Conservation (phyloP, 2,329 filamentous ascomycete genomes). For the Malbranchea zuffiana region DNA sequence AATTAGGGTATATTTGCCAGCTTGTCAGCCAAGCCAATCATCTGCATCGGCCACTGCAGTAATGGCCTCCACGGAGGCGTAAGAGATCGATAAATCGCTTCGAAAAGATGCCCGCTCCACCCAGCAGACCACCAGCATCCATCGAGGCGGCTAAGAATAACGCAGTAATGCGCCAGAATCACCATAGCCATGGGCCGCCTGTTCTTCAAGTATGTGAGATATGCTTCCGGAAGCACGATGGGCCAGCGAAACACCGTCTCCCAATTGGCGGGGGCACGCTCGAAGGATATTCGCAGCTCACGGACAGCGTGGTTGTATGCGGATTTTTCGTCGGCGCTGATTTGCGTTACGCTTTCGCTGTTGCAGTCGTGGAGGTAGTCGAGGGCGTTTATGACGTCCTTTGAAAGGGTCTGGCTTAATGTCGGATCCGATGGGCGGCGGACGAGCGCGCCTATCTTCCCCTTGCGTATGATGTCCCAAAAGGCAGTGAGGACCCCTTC, state of each 20-base stretch:
- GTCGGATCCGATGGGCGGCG: slow-evolving; percentile 11
- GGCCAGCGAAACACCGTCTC: slow-evolving; percentile 46
- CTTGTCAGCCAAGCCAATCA: slow-evolving; percentile 13
- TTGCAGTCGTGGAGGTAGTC: slow-evolving; percentile 17
- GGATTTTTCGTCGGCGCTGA: slow-evolving; percentile 16
- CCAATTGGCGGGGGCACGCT: slow-evolving; percentile 15
- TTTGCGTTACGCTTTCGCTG: slow-evolving; percentile 14
- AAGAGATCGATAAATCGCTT: slow-evolving; percentile 40
- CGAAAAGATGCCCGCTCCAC: slow-evolving; percentile 55
- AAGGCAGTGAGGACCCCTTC: slow-evolving; percentile 19
- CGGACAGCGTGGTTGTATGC: slow-evolving; percentile 19
- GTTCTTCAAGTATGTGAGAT: slow-evolving; percentile 50
- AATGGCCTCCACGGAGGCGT: slow-evolving; percentile 17
- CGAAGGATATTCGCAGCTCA: slow-evolving; percentile 17
- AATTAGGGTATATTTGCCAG: slow-evolving; percentile 6
- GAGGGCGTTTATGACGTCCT: slow-evolving; percentile 16
- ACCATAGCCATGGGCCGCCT: slow-evolving; percentile 51
- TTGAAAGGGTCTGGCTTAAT: slow-evolving; percentile 14
- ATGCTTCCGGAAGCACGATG: slow-evolving; percentile 54
- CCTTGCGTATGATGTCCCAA: slow-evolving; percentile 18
- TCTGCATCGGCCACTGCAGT: slow-evolving; percentile 20
- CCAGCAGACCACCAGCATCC: slow-evolving; percentile 57
- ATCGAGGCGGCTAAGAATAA: slow-evolving; percentile 50
- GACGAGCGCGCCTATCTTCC: slow-evolving; percentile 17
- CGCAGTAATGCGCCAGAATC: slow-evolving; percentile 57